Percentiles rank a stretch among this genome's conserved stretches.
phyloP scores from a whole-genome alignment of 2,329 filamentous ascomycete genomes.

The Diplodia intermedia region DNA sequence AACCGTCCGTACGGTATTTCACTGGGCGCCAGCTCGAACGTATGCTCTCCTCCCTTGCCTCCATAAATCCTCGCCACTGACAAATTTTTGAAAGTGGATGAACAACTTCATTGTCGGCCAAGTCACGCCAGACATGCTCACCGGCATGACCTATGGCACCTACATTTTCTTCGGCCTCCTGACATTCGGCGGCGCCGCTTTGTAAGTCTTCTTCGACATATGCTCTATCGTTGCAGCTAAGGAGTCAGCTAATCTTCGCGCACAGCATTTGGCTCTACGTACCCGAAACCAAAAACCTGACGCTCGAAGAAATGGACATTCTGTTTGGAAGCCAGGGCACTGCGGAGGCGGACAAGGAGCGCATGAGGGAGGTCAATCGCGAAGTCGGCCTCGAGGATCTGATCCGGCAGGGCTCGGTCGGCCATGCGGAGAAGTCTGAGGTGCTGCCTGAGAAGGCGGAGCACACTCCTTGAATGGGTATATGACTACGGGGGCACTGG shows the following conservation, averaged over 20 bases:
- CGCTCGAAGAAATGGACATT: slow-evolving; percentile 66
- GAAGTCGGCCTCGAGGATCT: slow-evolving; percentile 67
- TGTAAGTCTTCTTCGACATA: slow-evolving; percentile 36
- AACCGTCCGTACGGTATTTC: slow-evolving; percentile 74
- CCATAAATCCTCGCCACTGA: neutral
- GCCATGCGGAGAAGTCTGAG: slow-evolving; percentile 27
- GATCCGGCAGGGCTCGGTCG: slow-evolving; percentile 30
- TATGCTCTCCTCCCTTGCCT: slow-evolving; percentile 52
- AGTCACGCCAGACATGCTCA: slow-evolving; percentile 72
- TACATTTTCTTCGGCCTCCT: slow-evolving; percentile 74
- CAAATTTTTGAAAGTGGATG: neutral
- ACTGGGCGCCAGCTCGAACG: slow-evolving; percentile 62
- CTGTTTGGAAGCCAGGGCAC: slow-evolving; percentile 72
- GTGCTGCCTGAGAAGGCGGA: slow-evolving; percentile 30
- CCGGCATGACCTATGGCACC: slow-evolving; percentile 70
- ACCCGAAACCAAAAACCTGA: slow-evolving; percentile 62
- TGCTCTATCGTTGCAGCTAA: neutral
- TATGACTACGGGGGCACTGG: neutral
- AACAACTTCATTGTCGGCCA: slow-evolving; percentile 68
- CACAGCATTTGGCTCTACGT: slow-evolving; percentile 55
- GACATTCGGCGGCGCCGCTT: slow-evolving; percentile 66
- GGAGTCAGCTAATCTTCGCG: neutral
- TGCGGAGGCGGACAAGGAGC: slow-evolving; percentile 69
- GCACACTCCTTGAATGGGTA: neutral
- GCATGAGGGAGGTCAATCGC: slow-evolving; percentile 75